A percentile compares a stretch with the other conserved stretches of the same genome.
phyloP scores from a whole-genome alignment of 2,329 filamentous ascomycete genomes.

The Arthrocladium fulminans region DNA sequence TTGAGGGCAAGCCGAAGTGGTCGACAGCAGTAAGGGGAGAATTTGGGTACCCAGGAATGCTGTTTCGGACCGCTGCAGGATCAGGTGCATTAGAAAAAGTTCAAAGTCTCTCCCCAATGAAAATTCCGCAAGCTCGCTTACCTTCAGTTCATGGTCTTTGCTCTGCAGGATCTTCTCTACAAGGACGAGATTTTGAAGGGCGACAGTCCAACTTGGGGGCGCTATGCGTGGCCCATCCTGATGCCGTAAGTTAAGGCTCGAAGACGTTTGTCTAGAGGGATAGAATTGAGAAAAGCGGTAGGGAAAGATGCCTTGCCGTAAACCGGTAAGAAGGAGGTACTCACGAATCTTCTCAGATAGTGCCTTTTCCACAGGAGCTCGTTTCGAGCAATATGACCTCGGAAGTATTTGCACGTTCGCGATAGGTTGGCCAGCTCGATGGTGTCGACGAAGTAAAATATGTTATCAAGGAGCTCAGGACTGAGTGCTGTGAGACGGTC shows the following conservation, averaged over 20 bases:
- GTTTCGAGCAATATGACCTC: slow-evolving; percentile 50
- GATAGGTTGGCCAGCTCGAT: slow-evolving; percentile 48
- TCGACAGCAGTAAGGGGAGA: slow-evolving; percentile 5
- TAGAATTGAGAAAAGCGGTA: too few species aligned
- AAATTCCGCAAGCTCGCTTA: slow-evolving; percentile 16
- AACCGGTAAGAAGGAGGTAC: slow-evolving; percentile 16
- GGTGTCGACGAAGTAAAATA: slow-evolving; percentile 50
- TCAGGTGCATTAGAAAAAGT: neutral
- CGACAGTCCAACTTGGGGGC: neutral
- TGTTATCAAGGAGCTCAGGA: slow-evolving; percentile 54
- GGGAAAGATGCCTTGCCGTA: too few species aligned
- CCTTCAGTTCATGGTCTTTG: slow-evolving; percentile 33
- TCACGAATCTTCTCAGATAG: slow-evolving; percentile 51
- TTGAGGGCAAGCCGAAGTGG: neutral
- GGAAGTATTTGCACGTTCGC: slow-evolving; percentile 45
- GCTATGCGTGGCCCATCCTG: slow-evolving; percentile 1
- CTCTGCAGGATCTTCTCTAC: slow-evolving; percentile 40
- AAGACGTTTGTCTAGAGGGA: neutral
- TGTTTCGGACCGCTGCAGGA: neutral
- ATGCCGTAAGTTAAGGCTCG: neutral
- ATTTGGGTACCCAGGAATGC: slow-evolving; percentile 5
- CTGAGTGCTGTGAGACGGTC: slow-evolving; percentile 36
- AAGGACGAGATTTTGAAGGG: slow-evolving; percentile 28
- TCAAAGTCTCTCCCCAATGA: neutral
- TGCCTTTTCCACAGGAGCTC: slow-evolving; percentile 51